These are phyloP conservation scores for Herpetomonas samuelpessoai DNA, from an alignment of 208 protist genomes.

Conservation along the genomic window DNA sequence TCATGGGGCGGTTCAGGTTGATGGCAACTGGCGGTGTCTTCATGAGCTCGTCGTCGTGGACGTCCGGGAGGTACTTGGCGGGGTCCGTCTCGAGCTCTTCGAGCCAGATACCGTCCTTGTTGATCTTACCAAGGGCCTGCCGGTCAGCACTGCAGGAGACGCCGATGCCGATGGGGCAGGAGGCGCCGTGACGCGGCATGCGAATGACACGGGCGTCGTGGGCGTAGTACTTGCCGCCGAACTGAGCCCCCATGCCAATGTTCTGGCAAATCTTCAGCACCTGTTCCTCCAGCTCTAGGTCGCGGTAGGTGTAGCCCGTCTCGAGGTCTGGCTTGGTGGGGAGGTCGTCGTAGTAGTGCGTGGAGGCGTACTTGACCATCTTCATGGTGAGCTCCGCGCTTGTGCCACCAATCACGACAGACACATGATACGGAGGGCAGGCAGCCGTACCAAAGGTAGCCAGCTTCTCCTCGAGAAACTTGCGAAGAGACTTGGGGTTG, in stretches of 20 bases:
- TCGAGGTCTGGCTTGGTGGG: slow-evolving; percentile 88
- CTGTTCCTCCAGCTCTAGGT: slow-evolving; percentile 91
- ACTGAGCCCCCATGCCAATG: slow-evolving; percentile 96
- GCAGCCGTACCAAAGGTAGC: slow-evolving; percentile 93
- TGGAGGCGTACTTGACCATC: slow-evolving; percentile 95
- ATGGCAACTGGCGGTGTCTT: slow-evolving; percentile 81
- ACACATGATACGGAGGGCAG: slow-evolving; percentile 98
- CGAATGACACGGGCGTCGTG: slow-evolving; percentile 96
- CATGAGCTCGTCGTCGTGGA: slow-evolving; percentile 79
- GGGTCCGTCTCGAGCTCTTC: slow-evolving; percentile 96
- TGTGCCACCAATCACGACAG: slow-evolving; percentile 96
- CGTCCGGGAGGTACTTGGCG: slow-evolving; percentile 91
- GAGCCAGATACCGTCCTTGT: slow-evolving; percentile 94
- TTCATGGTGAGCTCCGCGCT: slow-evolving; percentile 96
- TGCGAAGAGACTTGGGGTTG: slow-evolving; percentile 88
- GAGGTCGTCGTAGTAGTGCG: slow-evolving; percentile 93
- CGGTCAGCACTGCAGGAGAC: slow-evolving; percentile 97
- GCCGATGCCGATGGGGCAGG: slow-evolving; percentile 92
- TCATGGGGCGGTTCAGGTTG: slow-evolving; percentile 93
- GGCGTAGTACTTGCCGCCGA: slow-evolving; percentile 98
- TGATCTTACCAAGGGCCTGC: slow-evolving; percentile 94
- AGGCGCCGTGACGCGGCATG: slow-evolving; percentile 91
- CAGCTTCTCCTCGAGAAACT: slow-evolving; percentile 95
- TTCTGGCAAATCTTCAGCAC: slow-evolving; percentile 87
- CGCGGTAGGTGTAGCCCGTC: slow-evolving; percentile 92